Percentiles rank a stretch among this genome's conserved stretches.
phyloP scores from a whole-genome alignment of 176 grass and related monocot species.

The Oryza glaberrima region DNA sequence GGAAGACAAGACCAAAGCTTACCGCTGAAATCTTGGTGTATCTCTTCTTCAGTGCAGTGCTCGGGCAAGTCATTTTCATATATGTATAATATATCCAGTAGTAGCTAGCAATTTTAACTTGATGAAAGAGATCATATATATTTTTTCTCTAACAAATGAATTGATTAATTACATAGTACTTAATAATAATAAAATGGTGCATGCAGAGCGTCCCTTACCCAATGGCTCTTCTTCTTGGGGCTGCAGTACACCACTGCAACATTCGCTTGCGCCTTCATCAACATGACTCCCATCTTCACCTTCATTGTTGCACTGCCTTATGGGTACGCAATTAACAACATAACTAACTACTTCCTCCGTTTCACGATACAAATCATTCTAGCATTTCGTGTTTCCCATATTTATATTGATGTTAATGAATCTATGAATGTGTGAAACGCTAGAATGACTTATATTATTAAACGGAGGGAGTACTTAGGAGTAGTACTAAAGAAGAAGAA shows the following conservation, averaged over 20 bases:
- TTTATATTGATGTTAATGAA: too few relatives aligned
- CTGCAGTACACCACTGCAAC: slow-evolving; percentile 62
- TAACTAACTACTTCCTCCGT: too few relatives aligned
- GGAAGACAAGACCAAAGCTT: slow-evolving; percentile 82
- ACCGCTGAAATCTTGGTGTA: slow-evolving; percentile 65
- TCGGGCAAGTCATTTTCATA: slow-evolving; percentile 49
- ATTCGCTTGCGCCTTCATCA: slow-evolving; percentile 68
- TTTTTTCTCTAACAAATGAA: background rate
- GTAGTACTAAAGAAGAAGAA: too few relatives aligned
- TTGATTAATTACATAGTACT: background rate
- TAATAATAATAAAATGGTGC: background rate
- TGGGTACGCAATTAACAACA: slow-evolving; percentile 12
- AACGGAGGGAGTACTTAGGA: too few relatives aligned
- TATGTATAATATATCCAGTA: too few relatives aligned
- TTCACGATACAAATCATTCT: too few relatives aligned
- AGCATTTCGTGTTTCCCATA: too few relatives aligned
- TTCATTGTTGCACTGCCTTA: slow-evolving; percentile 58
- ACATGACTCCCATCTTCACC: slow-evolving; percentile 66
- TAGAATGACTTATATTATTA: too few relatives aligned
- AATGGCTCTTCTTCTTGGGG: slow-evolving; percentile 64
- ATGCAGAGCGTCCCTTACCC: slow-evolving; percentile 65
- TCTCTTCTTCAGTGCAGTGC: slow-evolving; percentile 77
- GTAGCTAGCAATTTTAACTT: too few relatives aligned
- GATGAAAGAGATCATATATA: background rate
- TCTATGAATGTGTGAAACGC: too few relatives aligned